Base-by-base conservation (phyloP, 1,139 yeast genomes). In the Sugiyamaella sp. region DNA sequence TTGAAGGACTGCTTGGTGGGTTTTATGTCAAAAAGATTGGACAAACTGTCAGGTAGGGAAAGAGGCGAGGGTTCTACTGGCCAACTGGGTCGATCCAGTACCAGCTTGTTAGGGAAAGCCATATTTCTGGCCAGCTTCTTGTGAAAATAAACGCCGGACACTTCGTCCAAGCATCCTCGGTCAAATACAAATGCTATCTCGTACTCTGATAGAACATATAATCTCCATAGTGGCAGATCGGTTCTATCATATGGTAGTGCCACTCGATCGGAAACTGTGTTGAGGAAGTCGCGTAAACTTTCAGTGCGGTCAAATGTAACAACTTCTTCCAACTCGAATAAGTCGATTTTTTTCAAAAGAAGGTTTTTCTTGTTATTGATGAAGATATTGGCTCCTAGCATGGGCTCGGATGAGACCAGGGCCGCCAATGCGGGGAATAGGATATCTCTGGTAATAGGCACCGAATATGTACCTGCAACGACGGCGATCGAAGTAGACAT, bases 91-190 rank as follows among this genome's bases (percentile, higher is more conserved):
- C 38, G 3, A 16, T 5, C 25, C 9, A 27, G 25, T 3, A 33
- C 40, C 2, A 24, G 32, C 10, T 46, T 38, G 20, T 25, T 46
- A 2, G 41, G 41, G 22, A 46, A 24, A 9, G 42, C 32, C 42
- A 46, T 35, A n/a, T 27, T 38, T 22, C 35, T 22, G 22, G 56
- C 25, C 12, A 63, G 55, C 40, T 53, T 45, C 21, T 52, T 39
- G 45, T 63, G 66, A 50, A 63, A 62, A 19, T 48, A 27, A 3
- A 58, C 53, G 1, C 66, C 66, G 3, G 62, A 56, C 24, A 53
- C 53, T 37, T 65, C 66, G 41, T 63, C 66, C 35, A 58, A 49
- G 4, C 46, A 46, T 4, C 60, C 48, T 49, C 62, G 65, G 49
- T 63, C 63, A 51, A 60, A 63, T 12, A 47, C 58, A 56, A 57